Evolutionary conservation across 257 asterid genomes (phyloP), one percentile per base, ranked within the genome.

Genomic region (Rhazya stricta): DNA sequence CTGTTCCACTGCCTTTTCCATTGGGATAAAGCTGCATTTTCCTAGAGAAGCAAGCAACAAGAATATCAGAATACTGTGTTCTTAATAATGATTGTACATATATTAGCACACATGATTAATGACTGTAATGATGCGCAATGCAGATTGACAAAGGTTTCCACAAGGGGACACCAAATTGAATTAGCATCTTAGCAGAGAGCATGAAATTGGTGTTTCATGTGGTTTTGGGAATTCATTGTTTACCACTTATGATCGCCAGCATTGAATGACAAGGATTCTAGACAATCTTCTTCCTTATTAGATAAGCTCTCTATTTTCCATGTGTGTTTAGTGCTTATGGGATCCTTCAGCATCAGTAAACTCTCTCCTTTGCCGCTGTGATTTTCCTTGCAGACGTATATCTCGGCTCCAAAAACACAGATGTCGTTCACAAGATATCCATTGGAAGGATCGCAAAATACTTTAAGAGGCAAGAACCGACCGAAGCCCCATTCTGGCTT

Each of bases 401-500:
- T 80, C 69, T 89, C 93, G 25, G 89, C 91, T 58, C 91, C 97
- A 75, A 89, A 84, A n/a, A 86, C 83, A 42, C 91, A 86, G 0
- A 73, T 79, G 62, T 89, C 93, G 10, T 89, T 71, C 12, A 82
- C 78, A 61, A 86, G 80, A 80, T 89, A 91, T 15, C 96, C 97
- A 16, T 89, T 86, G 42, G 73, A 67, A 37, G 88, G 71, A 77
- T 91, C 86, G 29, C 74, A 80, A 74, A 91, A 85, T 39, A 72
- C 71, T 25, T 77, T 42, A 6, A 83, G 91, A 79, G 89, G 81
- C 43, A 91, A 75, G 83, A 88, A 84, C 78, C 78, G 72, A 61
- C 86, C 93, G 63, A 89, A 88, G 25, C 96, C 97, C 84, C 85
- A 76, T 67, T 86, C 91, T 12, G 25, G 79, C 81, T 85, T 89